These are phyloP conservation scores for Knufia petricola DNA, from an alignment of 2,329 filamentous ascomycete genomes.

Conservation along the genomic window DNA sequence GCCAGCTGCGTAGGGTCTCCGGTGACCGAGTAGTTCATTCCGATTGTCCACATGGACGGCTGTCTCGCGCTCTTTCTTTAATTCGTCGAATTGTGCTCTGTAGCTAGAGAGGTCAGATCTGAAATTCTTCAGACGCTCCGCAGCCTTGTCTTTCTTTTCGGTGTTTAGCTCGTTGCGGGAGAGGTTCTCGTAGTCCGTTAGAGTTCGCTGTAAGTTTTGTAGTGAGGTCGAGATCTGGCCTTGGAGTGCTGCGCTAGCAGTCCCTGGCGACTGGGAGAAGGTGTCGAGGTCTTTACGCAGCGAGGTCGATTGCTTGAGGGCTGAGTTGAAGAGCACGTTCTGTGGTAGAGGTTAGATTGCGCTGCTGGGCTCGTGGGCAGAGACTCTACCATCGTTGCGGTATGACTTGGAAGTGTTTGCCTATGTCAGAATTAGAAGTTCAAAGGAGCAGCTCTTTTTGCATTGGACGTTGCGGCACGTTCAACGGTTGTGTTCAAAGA, in stretches of 20 bases:
- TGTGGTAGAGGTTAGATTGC: constrained; percentile 26
- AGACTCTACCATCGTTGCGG: not conserved
- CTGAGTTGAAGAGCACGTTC: constrained; percentile 80
- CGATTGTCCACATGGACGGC: constrained; percentile 58
- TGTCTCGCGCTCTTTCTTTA: constrained; percentile 72
- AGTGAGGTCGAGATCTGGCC: constrained; percentile 69
- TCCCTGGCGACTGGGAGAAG: constrained; percentile 51
- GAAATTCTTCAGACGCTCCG: constrained; percentile 77
- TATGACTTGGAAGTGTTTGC: not conserved
- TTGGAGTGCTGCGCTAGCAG: constrained; percentile 54
- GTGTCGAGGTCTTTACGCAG: constrained; percentile 66
- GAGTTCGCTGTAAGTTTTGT: constrained; percentile 72
- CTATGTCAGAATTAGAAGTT: not conserved
- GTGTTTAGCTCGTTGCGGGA: constrained; percentile 82
- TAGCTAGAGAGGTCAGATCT: constrained; percentile 72
- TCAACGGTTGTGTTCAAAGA: too few relatives aligned
- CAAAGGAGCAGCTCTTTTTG: not conserved
- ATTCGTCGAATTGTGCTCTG: constrained; percentile 62
- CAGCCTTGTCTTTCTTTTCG: constrained; percentile 84
- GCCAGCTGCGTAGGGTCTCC: constrained; percentile 61
- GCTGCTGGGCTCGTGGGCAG: not conserved
- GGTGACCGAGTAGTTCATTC: constrained; percentile 65
- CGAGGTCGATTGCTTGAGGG: constrained; percentile 71
- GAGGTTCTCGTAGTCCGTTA: constrained; percentile 83
- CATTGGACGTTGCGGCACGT: too few relatives aligned